A percentile compares a stretch with the other conserved stretches of the same genome.
These are phyloP conservation scores for Amorphotheca resinae DNA, from an alignment of 495 filamentous ascomycete species.

Conservation along the genomic window DNA sequence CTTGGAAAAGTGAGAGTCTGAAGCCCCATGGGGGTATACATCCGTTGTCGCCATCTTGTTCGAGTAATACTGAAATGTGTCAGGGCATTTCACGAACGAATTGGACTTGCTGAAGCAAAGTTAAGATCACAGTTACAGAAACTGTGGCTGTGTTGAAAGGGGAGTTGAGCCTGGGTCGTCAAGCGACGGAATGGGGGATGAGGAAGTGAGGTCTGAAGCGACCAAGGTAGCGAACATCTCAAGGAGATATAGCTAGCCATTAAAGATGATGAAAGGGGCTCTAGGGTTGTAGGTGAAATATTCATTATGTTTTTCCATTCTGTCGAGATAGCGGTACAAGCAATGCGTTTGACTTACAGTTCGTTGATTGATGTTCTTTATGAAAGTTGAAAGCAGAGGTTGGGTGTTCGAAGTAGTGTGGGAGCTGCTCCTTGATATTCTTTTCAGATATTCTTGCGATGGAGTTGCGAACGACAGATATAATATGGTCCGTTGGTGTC, in stretches of 20 bases:
- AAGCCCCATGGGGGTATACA: conserved; percentile 8
- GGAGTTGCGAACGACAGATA: too few species aligned
- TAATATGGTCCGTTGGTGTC: too few species aligned
- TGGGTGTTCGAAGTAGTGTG: neutral
- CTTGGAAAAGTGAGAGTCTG: conserved; percentile 10
- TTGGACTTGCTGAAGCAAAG: too few species aligned
- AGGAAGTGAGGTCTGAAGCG: too few species aligned
- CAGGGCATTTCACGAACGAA: neutral
- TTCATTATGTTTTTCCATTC: neutral
- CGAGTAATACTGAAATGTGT: neutral
- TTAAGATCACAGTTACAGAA: neutral
- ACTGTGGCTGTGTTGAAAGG: too few species aligned
- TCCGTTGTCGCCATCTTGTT: conserved; percentile 17
- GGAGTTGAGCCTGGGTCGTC: neutral
- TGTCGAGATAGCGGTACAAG: neutral
- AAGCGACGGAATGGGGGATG: neutral
- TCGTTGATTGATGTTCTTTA: neutral
- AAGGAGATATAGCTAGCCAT: neutral
- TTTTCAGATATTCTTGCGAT: too few species aligned
- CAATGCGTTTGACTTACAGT: neutral
- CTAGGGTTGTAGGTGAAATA: neutral
- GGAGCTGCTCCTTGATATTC: neutral
- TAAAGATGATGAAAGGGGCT: neutral
- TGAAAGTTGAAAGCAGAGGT: neutral
- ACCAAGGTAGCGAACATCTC: neutral